phyloP scores from a whole-genome alignment of 352 stramenopile genomes.

The Aphanomyces astaci region DNA sequence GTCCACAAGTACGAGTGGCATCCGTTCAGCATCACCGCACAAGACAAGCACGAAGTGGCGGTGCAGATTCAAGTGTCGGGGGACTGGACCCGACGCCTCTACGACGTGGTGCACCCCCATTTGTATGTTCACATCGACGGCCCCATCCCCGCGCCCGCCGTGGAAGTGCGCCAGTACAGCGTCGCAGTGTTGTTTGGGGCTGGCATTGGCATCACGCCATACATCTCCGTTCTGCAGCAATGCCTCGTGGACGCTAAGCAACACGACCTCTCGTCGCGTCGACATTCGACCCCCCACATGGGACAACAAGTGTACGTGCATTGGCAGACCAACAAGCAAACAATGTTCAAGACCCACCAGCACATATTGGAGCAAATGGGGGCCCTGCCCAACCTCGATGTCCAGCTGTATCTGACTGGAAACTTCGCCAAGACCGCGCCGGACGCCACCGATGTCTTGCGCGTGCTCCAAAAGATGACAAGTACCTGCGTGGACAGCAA shows the following conservation, averaged over 20 bases:
- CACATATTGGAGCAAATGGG: constrained; percentile 74
- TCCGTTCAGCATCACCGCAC: constrained; percentile 59
- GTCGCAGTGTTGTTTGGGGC: constrained; percentile 29
- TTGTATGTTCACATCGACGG: constrained; percentile 29
- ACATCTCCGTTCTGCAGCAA: constrained; percentile 35
- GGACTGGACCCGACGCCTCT: constrained; percentile 35
- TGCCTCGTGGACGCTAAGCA: constrained; percentile 43
- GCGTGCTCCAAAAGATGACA: neutral
- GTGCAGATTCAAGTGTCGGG: constrained; percentile 40
- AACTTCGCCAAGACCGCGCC: neutral
- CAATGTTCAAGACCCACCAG: constrained; percentile 71
- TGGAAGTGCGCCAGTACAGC: constrained; percentile 27
- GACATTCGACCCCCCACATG: no score
- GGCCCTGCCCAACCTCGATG: constrained; percentile 64
- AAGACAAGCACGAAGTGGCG: constrained; percentile 30
- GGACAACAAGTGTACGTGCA: constrained; percentile 83
- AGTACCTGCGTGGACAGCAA: neutral
- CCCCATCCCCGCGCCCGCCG: constrained; percentile 30
- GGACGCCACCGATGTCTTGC: neutral
- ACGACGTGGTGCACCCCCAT: neutral
- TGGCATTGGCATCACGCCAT: constrained; percentile 41
- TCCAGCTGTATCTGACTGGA: constrained; percentile 74
- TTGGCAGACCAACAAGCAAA: constrained; percentile 67
- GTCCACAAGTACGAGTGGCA: constrained; percentile 65
- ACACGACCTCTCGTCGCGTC: constrained; percentile 41